Evolutionary conservation across 2,329 filamentous ascomycete genomes (phyloP), one percentile per base, ranked within the genome.

Genomic region (Botrytis porri): DNA sequence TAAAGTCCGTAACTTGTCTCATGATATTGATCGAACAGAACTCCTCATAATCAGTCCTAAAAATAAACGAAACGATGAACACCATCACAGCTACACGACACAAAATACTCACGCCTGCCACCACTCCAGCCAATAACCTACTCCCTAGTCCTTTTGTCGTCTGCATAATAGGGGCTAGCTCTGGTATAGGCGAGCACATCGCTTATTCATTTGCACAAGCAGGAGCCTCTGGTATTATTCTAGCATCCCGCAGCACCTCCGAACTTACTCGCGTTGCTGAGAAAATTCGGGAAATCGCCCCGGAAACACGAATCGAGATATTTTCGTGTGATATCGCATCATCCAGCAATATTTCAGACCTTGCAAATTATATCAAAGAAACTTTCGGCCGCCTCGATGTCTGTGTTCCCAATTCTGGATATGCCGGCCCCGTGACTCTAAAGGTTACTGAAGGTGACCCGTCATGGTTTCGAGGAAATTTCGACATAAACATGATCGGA

Each of bases 161-260:
- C 22, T 73, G 71, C 14, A 70, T 74, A 41, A 66, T 74, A 18
- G 73, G 73, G 18, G 71, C 71, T 12, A 73, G 71, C 48, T 60
- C 59, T 12, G 73, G 73, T 1, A 74, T 74, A 22, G 73, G 71
- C 70, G 71, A 74, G 6, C 64, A 74, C 16, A 67, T 74, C 37
- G 70, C 70, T 35, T 74, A 74, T 41, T 48, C 57, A 12, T 74
- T 61, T 51, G 71, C 71, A 3, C 41, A 35, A 32, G 70, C 71
- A 10, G 64, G 64, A 12, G 73, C 71, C 18, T 64, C 65, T 12
- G 61, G 54, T 4, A 41, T 74, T 25, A 66, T 74, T 10, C 54
- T 74, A 41, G 69, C 64, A 12, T 73, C 71, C 10, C 64, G 73
- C 37, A 61, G 29, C 12, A 35, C 51, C 20, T 4, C 37, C 14